phyloP scores from a whole-genome alignment of 2,329 filamentous ascomycete genomes.

The Colletotrichum aenigma region DNA sequence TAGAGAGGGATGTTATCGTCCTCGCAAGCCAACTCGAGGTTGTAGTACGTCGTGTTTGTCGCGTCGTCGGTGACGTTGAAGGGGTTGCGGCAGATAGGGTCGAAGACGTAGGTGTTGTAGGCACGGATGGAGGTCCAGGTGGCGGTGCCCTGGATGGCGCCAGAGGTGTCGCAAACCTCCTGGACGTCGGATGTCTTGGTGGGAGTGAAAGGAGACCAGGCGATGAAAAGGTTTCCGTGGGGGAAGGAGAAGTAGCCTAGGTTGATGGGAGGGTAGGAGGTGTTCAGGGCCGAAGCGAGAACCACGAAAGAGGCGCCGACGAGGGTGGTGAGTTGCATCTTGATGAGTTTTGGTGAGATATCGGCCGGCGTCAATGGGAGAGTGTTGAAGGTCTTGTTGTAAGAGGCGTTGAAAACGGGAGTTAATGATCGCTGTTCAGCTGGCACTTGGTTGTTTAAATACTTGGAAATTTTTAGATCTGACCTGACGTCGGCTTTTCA shows the following conservation, averaged over 20 bases:
- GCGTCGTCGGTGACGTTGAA: constrained; percentile 2
- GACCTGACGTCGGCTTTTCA: background rate
- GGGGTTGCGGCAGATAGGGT: constrained; percentile 13
- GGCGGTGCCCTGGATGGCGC: background rate
- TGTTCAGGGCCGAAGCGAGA: background rate
- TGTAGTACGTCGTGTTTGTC: background rate
- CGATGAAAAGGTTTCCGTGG: background rate
- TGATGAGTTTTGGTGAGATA: background rate
- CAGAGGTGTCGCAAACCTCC: background rate
- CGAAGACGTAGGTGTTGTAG: background rate
- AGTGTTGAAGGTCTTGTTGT: background rate
- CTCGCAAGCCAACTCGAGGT: constrained; percentile 9
- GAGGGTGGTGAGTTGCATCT: background rate
- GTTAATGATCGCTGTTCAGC: background rate
- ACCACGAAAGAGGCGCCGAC: background rate
- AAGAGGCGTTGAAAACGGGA: background rate
- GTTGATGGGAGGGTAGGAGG: constrained; percentile 7
- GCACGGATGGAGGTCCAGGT: background rate
- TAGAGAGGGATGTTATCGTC: background rate
- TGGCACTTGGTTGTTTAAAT: background rate
- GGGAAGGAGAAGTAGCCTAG: background rate
- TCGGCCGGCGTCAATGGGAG: background rate
- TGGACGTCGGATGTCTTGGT: background rate
- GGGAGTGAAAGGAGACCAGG: constrained; percentile 12
- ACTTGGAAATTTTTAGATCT: background rate